Evolutionary conservation across 2,329 filamentous ascomycete species (phyloP).

Genomic region (Ophiostoma sp.): DNA sequence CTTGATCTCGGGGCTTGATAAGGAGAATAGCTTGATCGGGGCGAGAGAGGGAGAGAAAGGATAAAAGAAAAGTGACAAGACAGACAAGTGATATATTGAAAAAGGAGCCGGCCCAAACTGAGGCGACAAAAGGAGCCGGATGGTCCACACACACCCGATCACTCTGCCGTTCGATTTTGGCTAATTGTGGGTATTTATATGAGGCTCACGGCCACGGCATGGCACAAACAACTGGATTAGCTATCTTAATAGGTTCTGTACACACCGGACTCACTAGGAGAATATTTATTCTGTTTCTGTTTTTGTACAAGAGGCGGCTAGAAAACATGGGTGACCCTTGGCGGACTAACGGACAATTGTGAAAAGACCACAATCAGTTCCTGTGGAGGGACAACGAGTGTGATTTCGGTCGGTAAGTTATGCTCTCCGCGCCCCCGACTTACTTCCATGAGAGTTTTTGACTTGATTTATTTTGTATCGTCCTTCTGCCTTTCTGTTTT

Average conservation of each 20-base stretch:
- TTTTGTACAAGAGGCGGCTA: neutral
- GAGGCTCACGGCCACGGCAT: neutral
- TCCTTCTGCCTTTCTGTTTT: neutral
- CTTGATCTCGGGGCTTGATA: conserved; percentile 13
- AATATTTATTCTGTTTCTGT: neutral
- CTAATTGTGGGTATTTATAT: conserved; percentile 9
- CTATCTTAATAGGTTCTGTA: neutral
- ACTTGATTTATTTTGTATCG: neutral
- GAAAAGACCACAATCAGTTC: neutral
- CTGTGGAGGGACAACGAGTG: neutral
- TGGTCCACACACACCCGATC: neutral
- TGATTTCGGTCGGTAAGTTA: neutral
- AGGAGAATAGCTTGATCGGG: neutral
- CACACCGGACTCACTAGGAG: neutral
- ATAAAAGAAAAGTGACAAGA: neutral
- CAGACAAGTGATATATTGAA: neutral
- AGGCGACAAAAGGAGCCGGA: neutral
- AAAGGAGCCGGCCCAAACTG: neutral
- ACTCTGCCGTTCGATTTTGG: conserved; percentile 10
- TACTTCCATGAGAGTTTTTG: neutral
- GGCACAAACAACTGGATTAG: neutral
- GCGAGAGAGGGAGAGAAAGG: neutral
- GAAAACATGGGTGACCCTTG: neutral
- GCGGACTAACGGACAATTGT: neutral
- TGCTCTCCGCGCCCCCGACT: neutral